A percentile compares a stretch with the other conserved stretches of the same genome.
phyloP scores from a whole-genome alignment of 2,329 filamentous ascomycete genomes.

The Cylindrodendrum hubeiense region DNA sequence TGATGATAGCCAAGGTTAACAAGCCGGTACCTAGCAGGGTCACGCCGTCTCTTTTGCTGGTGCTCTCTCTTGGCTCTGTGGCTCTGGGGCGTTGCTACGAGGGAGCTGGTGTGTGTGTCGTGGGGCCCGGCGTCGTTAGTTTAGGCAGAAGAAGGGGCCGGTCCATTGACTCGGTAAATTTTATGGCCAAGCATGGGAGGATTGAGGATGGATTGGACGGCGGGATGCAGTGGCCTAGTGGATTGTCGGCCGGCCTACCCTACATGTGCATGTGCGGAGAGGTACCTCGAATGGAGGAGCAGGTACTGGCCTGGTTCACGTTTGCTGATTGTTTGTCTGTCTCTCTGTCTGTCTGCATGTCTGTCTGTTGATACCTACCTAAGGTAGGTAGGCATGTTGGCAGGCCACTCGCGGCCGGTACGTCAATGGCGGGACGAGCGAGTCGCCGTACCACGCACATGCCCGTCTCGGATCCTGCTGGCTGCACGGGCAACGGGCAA shows the following conservation, averaged over 20 bases:
- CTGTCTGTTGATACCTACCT: neutral
- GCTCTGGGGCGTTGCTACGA: conserved; percentile 13
- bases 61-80: conserved; percentile 12
- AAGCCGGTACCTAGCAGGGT: neutral
- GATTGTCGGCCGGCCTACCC: conserved; percentile 34
- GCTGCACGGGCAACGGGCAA: conserved; percentile 19
- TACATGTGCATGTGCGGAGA: conserved; percentile 3
- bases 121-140: conserved; percentile 38
- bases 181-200: conserved; percentile 24
- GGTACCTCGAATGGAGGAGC: neutral
- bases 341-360: neutral
- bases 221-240: conserved; percentile 41
- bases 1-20: neutral
- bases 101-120: conserved; percentile 30
- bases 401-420: conserved; percentile 26
- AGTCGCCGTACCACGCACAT: neutral
- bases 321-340: neutral
- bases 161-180: conserved; percentile 42
- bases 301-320: neutral
- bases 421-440: neutral
- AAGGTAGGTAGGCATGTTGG: conserved; percentile 15
- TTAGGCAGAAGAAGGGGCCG: conserved; percentile 44
- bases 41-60: conserved; percentile 14
- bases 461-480: neutral
- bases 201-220: conserved; percentile 38